Conservation (phyloP, 495 filamentous ascomycete genomes). For the Penicillium alfredii region DNA sequence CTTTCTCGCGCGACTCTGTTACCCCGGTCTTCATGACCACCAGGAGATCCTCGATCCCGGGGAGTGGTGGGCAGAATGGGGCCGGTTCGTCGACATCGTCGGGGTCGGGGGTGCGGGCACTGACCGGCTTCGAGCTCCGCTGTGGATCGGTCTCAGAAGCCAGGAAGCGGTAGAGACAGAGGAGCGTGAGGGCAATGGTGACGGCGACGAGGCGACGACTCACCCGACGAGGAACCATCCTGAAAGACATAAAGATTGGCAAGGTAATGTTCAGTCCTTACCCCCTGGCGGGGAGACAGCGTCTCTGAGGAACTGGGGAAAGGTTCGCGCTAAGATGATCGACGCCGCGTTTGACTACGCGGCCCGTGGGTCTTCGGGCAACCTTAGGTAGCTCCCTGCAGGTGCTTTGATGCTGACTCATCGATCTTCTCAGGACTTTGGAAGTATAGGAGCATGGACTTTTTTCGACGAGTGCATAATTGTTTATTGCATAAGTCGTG, state of each 20-base stretch:
- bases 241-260: constrained; percentile 2
- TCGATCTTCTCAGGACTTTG: too few species aligned
- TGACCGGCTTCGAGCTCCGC: neutral
- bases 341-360: constrained; percentile 1
- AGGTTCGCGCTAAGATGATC: constrained; percentile 6
- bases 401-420: too few species aligned
- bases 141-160: constrained; percentile 13
- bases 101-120: constrained; percentile 4
- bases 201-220: constrained; percentile 27
- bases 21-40: constrained; percentile 46
- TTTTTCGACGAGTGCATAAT: too few species aligned
- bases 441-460: too few species aligned
- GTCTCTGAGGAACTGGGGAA: constrained; percentile 5
- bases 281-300: constrained; percentile 10
- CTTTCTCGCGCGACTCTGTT: constrained; percentile 38
- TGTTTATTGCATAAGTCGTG: too few species aligned
- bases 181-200: constrained; percentile 20
- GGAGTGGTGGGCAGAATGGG: constrained; percentile 32
- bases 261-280: constrained; percentile 1
- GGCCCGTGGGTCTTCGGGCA: too few species aligned
- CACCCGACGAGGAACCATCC: constrained; percentile 27
- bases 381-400: too few species aligned
- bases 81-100: constrained; percentile 10
- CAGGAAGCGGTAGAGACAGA: constrained; percentile 32
- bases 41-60: constrained; percentile 39